Conservation (phyloP, 805 yeast species). For the Saccharomycopsis microspora region DNA sequence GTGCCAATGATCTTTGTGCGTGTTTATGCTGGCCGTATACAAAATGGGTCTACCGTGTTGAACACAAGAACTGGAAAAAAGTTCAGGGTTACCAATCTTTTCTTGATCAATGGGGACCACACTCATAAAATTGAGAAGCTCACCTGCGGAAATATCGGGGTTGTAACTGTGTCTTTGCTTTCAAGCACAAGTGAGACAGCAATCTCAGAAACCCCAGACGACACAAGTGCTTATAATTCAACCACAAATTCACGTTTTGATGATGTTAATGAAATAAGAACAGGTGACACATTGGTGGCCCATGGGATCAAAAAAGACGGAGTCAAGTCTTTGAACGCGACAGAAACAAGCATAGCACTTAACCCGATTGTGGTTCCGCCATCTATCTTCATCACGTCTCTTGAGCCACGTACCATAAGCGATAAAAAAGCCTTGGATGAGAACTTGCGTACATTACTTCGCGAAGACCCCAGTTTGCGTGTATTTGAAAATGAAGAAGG, state of each 20-base stretch:
- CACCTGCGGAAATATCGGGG: constrained; percentile 81
- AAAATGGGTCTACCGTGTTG: constrained; percentile 46
- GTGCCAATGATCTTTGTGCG: constrained; percentile 81
- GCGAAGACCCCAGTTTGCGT: constrained; percentile 85
- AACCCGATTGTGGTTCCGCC: constrained; percentile 82
- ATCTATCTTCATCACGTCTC: constrained; percentile 78
- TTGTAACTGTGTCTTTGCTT: constrained; percentile 49
- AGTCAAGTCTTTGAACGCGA: constrained; percentile 32
- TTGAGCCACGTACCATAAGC: constrained; percentile 77
- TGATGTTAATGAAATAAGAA: constrained; percentile 48
- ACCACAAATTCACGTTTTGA: constrained; percentile 15
- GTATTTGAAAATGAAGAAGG: constrained; percentile 75
- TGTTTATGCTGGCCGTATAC: constrained; percentile 74
- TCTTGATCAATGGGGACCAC: constrained; percentile 80
- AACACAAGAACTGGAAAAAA: constrained; percentile 63
- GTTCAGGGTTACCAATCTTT: constrained; percentile 54
- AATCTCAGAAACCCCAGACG: not conserved
- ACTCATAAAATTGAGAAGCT: constrained; percentile 61
- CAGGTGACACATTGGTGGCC: constrained; percentile 84
- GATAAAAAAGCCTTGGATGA: constrained; percentile 66
- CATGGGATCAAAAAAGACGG: constrained; percentile 44
- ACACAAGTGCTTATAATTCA: not conserved
- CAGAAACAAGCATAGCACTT: constrained; percentile 36
- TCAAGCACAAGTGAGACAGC: constrained; percentile 3
- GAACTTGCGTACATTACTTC: constrained; percentile 51